A percentile compares a stretch with the other conserved stretches of the same genome.
Conservation (phyloP, 75 land plant genomes). For the Chamaecyparis obtusa region DNA sequence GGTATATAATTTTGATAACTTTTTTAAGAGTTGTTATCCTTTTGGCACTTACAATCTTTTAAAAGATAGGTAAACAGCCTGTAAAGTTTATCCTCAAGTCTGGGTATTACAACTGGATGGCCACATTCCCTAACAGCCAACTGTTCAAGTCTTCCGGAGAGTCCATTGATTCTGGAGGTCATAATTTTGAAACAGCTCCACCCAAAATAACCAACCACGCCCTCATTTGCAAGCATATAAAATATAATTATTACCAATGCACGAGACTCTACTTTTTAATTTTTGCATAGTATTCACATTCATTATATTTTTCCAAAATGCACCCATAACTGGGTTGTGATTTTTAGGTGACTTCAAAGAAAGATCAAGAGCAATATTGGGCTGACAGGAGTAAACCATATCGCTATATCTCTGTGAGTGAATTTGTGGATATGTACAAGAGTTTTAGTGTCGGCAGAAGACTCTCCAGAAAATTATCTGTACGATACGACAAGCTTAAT, state of each 20-base stretch:
- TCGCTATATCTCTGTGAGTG: conserved; percentile 58
- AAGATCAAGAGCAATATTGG: conserved; percentile 93
- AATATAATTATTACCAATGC: too few species aligned
- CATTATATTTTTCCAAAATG: background rate
- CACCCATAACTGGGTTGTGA: background rate
- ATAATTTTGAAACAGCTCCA: too few species aligned
- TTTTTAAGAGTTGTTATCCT: background rate
- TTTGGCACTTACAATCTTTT: too few species aligned
- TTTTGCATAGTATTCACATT: background rate
- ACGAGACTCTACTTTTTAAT: too few species aligned
- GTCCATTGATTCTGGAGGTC: too few species aligned
- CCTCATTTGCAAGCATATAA: too few species aligned
- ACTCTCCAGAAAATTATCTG: conserved; percentile 49
- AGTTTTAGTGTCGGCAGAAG: conserved; percentile 58
- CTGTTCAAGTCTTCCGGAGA: too few species aligned
- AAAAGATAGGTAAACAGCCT: too few species aligned
- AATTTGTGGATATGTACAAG: conserved; percentile 63
- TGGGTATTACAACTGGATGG: too few species aligned
- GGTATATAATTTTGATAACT: background rate
- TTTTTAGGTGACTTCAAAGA: conserved; percentile 74
- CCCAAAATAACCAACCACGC: too few species aligned
- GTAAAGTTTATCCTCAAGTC: too few species aligned
- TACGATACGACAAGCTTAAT: conserved; percentile 51
- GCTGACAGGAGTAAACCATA: conserved; percentile 36
- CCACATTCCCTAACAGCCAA: too few species aligned